A percentile compares a stretch with the other conserved stretches of the same genome.
phyloP scores from a whole-genome alignment of 73 alveolate species.

The Halteria grandinella region DNA sequence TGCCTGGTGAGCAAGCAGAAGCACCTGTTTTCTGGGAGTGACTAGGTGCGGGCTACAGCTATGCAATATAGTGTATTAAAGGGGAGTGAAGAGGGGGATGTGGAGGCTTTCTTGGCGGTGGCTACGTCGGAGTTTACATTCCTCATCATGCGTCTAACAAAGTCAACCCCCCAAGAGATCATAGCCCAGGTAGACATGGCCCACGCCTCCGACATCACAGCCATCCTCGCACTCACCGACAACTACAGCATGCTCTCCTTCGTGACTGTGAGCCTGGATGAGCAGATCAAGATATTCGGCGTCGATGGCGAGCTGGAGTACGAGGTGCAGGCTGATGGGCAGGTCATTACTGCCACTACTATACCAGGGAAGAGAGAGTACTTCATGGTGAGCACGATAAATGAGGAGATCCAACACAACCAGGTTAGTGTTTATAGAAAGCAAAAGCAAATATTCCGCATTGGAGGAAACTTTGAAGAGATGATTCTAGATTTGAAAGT shows the following conservation, averaged over 20 bases:
- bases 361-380: constrained; percentile 14
- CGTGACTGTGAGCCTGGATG: constrained; percentile 32
- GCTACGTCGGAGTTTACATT: constrained; percentile 23
- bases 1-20: constrained; percentile 3
- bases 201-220: constrained; percentile 26
- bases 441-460: not conserved
- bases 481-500: constrained; percentile 18
- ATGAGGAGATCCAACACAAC: constrained; percentile 7
- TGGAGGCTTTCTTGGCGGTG: constrained; percentile 25
- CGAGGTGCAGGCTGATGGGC: not conserved
- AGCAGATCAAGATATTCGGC: not conserved
- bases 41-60: constrained; percentile 16
- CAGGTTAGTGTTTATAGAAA: constrained; percentile 9
- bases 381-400: constrained; percentile 12
- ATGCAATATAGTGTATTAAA: constrained; percentile 24
- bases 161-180: constrained; percentile 6
- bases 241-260: not conserved
- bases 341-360: not conserved
- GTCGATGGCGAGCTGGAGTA: constrained; percentile 25
- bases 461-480: not conserved
- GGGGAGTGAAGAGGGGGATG: constrained; percentile 5
- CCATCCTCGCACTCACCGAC: constrained; percentile 23
- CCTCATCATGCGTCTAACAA: not conserved
- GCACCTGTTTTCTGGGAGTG: not conserved
- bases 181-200: constrained; percentile 7